Evolutionary conservation across 2,329 filamentous ascomycete species (phyloP).

Genomic region (Clarireedia monteithiana): DNA sequence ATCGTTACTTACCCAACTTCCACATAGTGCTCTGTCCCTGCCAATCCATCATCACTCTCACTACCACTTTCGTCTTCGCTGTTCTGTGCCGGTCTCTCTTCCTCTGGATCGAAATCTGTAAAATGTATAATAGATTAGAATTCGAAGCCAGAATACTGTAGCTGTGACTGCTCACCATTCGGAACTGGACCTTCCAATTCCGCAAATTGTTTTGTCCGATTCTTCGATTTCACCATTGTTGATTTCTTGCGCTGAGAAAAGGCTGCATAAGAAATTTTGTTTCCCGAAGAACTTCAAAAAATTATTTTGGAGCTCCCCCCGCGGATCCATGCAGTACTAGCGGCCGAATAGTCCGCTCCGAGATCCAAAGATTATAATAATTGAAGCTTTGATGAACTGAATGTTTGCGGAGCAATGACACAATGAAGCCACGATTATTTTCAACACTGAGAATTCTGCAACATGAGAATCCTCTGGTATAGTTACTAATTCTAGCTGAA

Average conservation of each 20-base stretch:
- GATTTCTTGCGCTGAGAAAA: slow-evolving; percentile 10
- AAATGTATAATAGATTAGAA: slow-evolving; percentile 11
- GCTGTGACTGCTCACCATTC: slow-evolving; percentile 42
- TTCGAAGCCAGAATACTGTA: neutral
- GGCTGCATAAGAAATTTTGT: slow-evolving; percentile 15
- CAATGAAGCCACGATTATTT: slow-evolving; percentile 39
- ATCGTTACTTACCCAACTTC: slow-evolving; percentile 52
- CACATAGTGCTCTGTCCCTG: slow-evolving; percentile 81
- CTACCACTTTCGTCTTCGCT: slow-evolving; percentile 36
- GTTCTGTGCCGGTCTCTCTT: slow-evolving; percentile 20
- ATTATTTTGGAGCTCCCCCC: slow-evolving; percentile 17
- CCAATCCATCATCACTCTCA: slow-evolving; percentile 44
- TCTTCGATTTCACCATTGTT: slow-evolving; percentile 41
- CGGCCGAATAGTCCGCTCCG: slow-evolving; percentile 15
- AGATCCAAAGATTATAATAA: neutral
- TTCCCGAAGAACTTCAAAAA: slow-evolving; percentile 10
- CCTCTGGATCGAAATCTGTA: slow-evolving; percentile 34
- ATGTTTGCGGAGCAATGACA: slow-evolving; percentile 5
- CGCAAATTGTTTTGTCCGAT: slow-evolving; percentile 50
- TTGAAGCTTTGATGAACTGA: too few relatives aligned
- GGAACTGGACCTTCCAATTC: slow-evolving; percentile 49
- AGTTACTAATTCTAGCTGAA: slow-evolving; percentile 16
- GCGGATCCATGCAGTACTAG: slow-evolving; percentile 23
- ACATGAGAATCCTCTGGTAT: slow-evolving; percentile 86
- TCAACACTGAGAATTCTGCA: slow-evolving; percentile 45